Evolutionary conservation across 2,329 filamentous ascomycete species (phyloP).

Genomic region (Cucurbitaria berberidis): DNA sequence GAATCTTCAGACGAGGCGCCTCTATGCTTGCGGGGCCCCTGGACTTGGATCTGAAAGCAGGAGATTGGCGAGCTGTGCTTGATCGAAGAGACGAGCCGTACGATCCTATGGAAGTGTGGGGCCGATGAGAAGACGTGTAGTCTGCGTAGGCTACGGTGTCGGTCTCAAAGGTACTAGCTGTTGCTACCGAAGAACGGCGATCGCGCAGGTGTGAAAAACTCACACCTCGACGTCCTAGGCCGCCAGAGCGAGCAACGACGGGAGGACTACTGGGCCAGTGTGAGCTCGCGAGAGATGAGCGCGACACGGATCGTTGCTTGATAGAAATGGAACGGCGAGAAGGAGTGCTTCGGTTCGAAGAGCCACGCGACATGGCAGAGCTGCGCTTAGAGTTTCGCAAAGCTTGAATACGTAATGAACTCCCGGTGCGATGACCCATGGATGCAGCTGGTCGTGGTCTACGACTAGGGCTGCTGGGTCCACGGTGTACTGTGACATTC

Average conservation of each 20-base stretch:
- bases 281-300: slow-evolving; percentile 55
- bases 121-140: slow-evolving; percentile 35
- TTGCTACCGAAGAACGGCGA: slow-evolving; percentile 52
- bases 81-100: slow-evolving; percentile 30
- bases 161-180: slow-evolving; percentile 44
- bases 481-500: slow-evolving; percentile 72
- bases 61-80: slow-evolving; percentile 23
- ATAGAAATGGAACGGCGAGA: slow-evolving; percentile 34
- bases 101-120: slow-evolving; percentile 28
- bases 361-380: slow-evolving; percentile 40
- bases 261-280: slow-evolving; percentile 57
- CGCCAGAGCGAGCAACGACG: slow-evolving; percentile 55
- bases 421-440: slow-evolving; percentile 50
- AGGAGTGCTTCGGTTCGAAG: slow-evolving; percentile 41
- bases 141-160: slow-evolving; percentile 36
- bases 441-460: slow-evolving; percentile 46
- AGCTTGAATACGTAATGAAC: slow-evolving; percentile 52
- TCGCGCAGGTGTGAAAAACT: slow-evolving; percentile 64
- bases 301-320: slow-evolving; percentile 38
- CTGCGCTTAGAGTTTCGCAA: slow-evolving; percentile 42
- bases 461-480: slow-evolving; percentile 41
- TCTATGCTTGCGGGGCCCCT: slow-evolving; percentile 31
- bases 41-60: slow-evolving; percentile 39
- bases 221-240: slow-evolving; percentile 65
- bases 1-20: slow-evolving; percentile 36